Base-by-base conservation (phyloP, 495 filamentous ascomycete species). In the Daldinia bambusicola region DNA sequence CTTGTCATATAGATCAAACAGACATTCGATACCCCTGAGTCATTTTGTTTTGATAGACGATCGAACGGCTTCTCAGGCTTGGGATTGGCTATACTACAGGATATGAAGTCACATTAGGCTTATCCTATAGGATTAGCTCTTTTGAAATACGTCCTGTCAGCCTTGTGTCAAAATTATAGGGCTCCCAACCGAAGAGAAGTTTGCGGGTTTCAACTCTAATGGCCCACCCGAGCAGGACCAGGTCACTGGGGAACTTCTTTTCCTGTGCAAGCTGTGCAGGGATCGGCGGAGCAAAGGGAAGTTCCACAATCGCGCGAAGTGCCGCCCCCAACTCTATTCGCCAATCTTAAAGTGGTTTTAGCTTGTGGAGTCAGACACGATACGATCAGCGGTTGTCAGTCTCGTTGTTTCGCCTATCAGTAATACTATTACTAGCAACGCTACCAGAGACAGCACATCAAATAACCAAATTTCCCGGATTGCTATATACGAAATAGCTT, bases 61-160 rank as follows among this genome's bases (percentile, higher is more conserved):
- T 13, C 52, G 38, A n/a, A 52, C 13, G 58, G 30, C 45, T 59
- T 36, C 22, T 52, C 8, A 38, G 43, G 43, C 56, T 12, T 53
- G 57, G 36, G 61, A 65, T 66, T 73, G 62, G 65, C 37, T 32
- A 41, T 6, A 41, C 41, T 53, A 34, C 53, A 60, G 14, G 18
- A 61, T 37, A 37, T 60, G 70, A 66, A 66, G 66, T 73, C 66
- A 63, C 57, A 73, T 73, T 66, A 63, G 64, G 53, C 51, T 63
- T 66, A 26, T 53, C 57, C 61, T 69, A 66, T 55, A 66, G 55
- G 66, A 57, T 66, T 51, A 63, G 31, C 7, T 20, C 41, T 45
- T 41, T 66, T 40, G 18, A 36, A 60, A 30, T 52, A 48, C 18
- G 51, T 38, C 62, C 56, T 57, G 53, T 66, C 66, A 63, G 61